A percentile compares a stretch with the other conserved stretches of the same genome.
These are phyloP conservation scores for Citrus trifoliata DNA, from an alignment of 345 rosid genomes.

Conservation along the genomic window DNA sequence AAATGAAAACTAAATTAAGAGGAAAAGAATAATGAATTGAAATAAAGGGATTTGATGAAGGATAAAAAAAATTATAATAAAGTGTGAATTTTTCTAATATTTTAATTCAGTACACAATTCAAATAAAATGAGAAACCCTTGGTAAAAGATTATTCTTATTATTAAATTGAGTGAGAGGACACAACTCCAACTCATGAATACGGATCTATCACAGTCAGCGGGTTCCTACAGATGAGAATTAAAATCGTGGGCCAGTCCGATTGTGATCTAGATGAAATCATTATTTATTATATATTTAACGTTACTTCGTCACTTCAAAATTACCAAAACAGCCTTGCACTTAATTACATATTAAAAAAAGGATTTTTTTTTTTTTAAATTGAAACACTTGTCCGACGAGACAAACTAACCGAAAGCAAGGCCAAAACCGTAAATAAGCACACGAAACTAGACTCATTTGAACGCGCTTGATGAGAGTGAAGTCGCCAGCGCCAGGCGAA, in stretches of 20 bases:
- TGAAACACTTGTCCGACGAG: not conserved
- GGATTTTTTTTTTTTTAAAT: not conserved
- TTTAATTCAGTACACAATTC: too few relatives aligned
- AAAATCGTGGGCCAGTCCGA: not conserved
- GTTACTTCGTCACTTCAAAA: not conserved
- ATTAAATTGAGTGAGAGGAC: too few relatives aligned
- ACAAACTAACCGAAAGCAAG: constrained; percentile 33
- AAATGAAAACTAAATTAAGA: too few relatives aligned
- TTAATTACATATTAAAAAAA: not conserved
- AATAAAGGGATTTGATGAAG: too few relatives aligned
- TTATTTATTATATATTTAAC: not conserved
- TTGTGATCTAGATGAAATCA: not conserved
- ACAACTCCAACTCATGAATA: too few relatives aligned
- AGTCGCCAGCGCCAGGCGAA: not conserved
- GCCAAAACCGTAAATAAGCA: constrained; percentile 31
- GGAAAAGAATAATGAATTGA: too few relatives aligned
- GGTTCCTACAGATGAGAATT: not conserved
- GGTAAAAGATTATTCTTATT: too few relatives aligned
- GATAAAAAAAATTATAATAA: too few relatives aligned
- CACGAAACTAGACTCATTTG: not conserved
- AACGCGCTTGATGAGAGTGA: not conserved
- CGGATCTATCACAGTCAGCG: not conserved
- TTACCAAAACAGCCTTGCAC: not conserved
- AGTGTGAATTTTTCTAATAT: too few relatives aligned
- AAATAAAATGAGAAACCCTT: too few relatives aligned